Evolutionary conservation across 192 early-diverging fungal genomes (phyloP).

Genomic region (Anaeromyces robustus): DNA sequence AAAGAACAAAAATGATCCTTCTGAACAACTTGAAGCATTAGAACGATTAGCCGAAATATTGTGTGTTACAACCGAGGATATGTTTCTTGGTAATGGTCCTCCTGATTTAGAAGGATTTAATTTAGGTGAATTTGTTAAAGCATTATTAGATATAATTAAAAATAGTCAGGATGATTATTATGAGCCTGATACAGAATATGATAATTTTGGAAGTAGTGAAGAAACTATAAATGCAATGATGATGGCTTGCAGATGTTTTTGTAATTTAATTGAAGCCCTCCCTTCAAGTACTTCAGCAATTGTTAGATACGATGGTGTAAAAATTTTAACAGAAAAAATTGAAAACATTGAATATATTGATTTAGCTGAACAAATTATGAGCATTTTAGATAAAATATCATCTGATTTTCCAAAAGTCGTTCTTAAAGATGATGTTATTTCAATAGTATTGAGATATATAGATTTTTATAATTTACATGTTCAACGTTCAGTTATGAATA

Average conservation of each 20-base stretch:
- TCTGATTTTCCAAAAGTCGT: slow-evolving; percentile 53
- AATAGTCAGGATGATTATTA: not conserved
- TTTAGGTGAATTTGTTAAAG: not conserved
- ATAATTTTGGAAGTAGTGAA: not conserved
- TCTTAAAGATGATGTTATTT: slow-evolving; percentile 53
- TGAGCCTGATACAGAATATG: not conserved
- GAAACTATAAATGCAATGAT: slow-evolving; percentile 38
- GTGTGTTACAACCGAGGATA: not conserved
- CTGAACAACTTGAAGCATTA: not conserved
- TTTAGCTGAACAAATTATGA: slow-evolving; percentile 73
- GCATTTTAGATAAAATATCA: slow-evolving; percentile 60
- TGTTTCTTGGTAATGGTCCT: not conserved
- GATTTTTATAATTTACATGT: slow-evolving; percentile 81
- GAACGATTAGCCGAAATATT: not conserved
- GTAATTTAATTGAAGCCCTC: slow-evolving; percentile 77
- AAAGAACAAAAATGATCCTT: not conserved
- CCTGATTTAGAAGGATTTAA: not conserved
- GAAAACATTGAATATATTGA: slow-evolving; percentile 82
- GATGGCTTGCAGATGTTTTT: slow-evolving; percentile 76
- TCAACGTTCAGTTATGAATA: slow-evolving; percentile 64
- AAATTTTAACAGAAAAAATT: slow-evolving; percentile 58
- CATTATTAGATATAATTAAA: not conserved
- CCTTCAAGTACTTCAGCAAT: slow-evolving; percentile 47
- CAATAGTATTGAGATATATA: slow-evolving; percentile 61
- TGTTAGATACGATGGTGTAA: slow-evolving; percentile 48